Conservation (phyloP, 495 filamentous ascomycete genomes). For the Tuber borchii region DNA sequence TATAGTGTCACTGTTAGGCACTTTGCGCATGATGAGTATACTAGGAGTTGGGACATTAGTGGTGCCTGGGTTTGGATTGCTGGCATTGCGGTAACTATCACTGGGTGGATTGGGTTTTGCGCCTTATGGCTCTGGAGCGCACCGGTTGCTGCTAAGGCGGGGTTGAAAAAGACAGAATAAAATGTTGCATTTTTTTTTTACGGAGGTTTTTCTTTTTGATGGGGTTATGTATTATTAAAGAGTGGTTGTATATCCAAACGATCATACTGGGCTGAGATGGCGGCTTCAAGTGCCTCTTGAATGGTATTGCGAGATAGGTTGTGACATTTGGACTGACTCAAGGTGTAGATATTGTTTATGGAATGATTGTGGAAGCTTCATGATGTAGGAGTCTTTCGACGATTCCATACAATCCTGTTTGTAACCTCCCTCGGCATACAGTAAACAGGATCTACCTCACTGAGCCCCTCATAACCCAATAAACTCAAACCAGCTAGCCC, state of each 20-base stretch:
- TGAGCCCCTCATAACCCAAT: constrained; percentile 64
- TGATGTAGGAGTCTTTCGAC: neutral
- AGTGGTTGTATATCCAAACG: neutral
- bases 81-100: constrained; percentile 74
- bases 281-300: neutral
- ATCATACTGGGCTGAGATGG: neutral
- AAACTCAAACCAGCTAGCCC: constrained; percentile 83
- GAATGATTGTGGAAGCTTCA: neutral
- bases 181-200: neutral
- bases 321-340: neutral
- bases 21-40: constrained; percentile 95
- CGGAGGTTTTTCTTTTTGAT: neutral
- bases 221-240: neutral
- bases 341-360: neutral
- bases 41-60: constrained; percentile 79
- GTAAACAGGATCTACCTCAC: constrained; percentile 80
- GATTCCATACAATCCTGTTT: constrained; percentile 49
- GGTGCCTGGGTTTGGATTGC: constrained; percentile 94
- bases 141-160: constrained; percentile 49
- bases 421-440: constrained; percentile 69
- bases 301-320: neutral
- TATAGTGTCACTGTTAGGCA: constrained; percentile 87
- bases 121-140: constrained; percentile 83
- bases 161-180: constrained; percentile 67
- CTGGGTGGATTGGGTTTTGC: constrained; percentile 78